Base-by-base conservation (phyloP, 768 basidiomycete genomes). In the Podaxis sp. region DNA sequence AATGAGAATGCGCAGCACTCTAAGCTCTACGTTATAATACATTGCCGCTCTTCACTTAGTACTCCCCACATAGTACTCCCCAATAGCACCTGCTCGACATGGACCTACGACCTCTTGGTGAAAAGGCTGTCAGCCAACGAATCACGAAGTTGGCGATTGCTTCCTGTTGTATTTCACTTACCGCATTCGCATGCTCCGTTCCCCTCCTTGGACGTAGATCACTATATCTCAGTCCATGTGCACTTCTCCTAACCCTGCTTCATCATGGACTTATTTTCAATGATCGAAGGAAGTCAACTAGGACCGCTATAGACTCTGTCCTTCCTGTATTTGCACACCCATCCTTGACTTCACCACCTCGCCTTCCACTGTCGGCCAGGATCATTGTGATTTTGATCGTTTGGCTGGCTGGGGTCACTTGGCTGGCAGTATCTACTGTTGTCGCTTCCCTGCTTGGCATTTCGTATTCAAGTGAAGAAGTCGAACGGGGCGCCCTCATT, bases 401-500 rank as follows among this genome's bases (percentile, higher is more conserved):
- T 33, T 60, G 50, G 59, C 7, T 53, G 9, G 25, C 50, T 11
- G 51, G 50, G 17, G 17, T 53, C 25, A 29, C 36, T 6, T 60
- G 59, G 59, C 29, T 60, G 51, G 59, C 38, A 19, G 25, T 53
- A 41, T 60, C 59, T 3, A 60, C 59, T 17, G 11, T 60, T 29
- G 38, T 41, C 2, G 50, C 59, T 4, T 60, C 59, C 2, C 7
- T 53, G 1, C 40, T 60, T 4, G 59, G 59, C 15, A n/a, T 60
- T 15, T 60, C 50, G 17, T 25, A 40, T 17, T 29, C 17, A 25
- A 51, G 25, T 25, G 40, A 22, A 13, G 25, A 36, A 27, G 17
- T 24, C 3, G 47, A 38, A 12, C 37, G 41, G 6, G 24, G 15
- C 2, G 41, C 15, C 17, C 38, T 60, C 13, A 29, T 40, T 17